These are phyloP conservation scores for Neoboletus magnificus DNA, from an alignment of 768 basidiomycete species.

Conservation along the genomic window DNA sequence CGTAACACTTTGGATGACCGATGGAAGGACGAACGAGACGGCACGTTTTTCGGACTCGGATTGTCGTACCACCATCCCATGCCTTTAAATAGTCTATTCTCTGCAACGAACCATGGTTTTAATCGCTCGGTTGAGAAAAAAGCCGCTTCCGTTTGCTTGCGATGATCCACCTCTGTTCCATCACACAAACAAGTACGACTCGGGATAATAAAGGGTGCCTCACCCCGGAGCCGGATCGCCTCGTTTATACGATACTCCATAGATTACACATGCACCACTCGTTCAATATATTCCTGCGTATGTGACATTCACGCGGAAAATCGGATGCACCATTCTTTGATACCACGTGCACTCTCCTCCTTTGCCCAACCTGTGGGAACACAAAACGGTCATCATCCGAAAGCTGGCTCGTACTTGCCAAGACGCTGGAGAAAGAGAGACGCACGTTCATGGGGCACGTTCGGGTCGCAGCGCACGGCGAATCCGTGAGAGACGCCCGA, in stretches of 20 bases:
- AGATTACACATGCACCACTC: background rate
- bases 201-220: too few relatives aligned
- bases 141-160: too few relatives aligned
- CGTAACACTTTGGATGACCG: background rate
- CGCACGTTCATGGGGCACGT: too few relatives aligned
- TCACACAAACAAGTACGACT: too few relatives aligned
- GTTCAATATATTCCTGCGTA: background rate
- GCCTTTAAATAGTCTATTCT: too few relatives aligned
- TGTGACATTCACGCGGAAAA: background rate
- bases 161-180: too few relatives aligned
- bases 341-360: constrained; percentile 50
- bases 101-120: too few relatives aligned
- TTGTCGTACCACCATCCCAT: too few relatives aligned
- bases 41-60: background rate
- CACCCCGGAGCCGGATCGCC: too few relatives aligned
- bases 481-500: too few relatives aligned
- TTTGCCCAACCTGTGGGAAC: constrained; percentile 51
- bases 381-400: background rate
- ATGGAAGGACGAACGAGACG: background rate
- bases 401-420: background rate
- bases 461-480: too few relatives aligned
- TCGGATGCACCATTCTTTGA: constrained; percentile 43
- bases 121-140: too few relatives aligned
- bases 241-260: background rate
- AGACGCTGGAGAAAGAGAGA: background rate